phyloP scores from a whole-genome alignment of 75 land plant genomes.

The Larix kaempferi region DNA sequence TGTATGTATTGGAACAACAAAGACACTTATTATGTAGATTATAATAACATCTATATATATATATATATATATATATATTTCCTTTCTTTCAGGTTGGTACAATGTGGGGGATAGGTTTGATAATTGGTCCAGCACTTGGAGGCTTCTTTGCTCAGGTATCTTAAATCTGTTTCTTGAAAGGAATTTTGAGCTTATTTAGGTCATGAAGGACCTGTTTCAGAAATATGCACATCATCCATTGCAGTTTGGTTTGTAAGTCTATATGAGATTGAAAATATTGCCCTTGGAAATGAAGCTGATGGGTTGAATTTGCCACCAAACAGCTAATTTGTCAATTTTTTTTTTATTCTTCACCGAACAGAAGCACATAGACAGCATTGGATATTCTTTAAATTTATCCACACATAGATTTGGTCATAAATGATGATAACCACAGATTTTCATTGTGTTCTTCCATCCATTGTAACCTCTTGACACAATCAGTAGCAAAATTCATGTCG shows the following conservation, averaged over 20 bases:
- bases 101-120: constrained; percentile 61
- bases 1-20: neutral
- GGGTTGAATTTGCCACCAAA: neutral
- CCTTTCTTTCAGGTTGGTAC: constrained; percentile 47
- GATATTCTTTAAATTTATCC: neutral
- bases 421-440: neutral
- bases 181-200: constrained; percentile 1
- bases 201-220: neutral
- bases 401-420: neutral
- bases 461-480: no score
- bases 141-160: constrained; percentile 71
- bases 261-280: neutral
- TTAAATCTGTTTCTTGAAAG: neutral
- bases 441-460: neutral
- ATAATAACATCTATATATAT: neutral
- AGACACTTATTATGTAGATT: neutral
- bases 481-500: no score
- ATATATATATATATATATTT: no score
- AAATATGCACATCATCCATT: neutral
- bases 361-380: neutral
- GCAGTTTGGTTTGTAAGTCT: neutral
- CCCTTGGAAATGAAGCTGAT: neutral
- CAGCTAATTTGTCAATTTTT: neutral
- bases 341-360: neutral
- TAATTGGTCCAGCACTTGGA: constrained; percentile 75